Evolutionary conservation across 495 filamentous ascomycete species (phyloP), one percentile per base, ranked within the genome.

Genomic region (Staphylotrichum longicolle): DNA sequence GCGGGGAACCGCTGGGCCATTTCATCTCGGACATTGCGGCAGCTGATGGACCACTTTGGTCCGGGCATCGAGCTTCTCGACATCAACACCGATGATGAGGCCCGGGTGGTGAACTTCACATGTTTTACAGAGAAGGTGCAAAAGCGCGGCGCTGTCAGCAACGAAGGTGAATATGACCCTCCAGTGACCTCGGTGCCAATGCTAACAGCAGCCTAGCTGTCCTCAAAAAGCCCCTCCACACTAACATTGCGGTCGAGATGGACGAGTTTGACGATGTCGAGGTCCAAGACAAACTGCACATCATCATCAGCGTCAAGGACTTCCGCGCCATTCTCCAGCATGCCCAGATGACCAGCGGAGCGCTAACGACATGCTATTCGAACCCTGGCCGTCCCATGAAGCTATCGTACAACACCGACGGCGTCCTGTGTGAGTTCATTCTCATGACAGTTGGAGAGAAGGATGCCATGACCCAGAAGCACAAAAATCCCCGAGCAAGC

Each of bases 371-470:
- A n/a, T 78, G 76, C 50, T 98, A 94, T 68, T 95, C 91, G 7
- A 80, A 82, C 27, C 91, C 95, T 2, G 86, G 85, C 42, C 85
- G 85, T 34, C 94, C 94, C 3, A 82, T 98, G 71, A 93, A 96
- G 70, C 75, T 97, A 9, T 84, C 79, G 37, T 98, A 98, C 70
- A 78, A 79, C 7, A 75, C 75, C 33, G 85, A 90, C 53, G 94
- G 92, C 14, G 78, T 97, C 57, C 74, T 83, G 50, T 89, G 88
- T 61, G 90, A 96, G 57, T 97, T 95, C 68, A 93, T 93, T 14
- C 74, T 98, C 48, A 97, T 96, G 93, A 98, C 94, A 9, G 85
- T 89, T 37, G 91, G 92, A n/a, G 90, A 95, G 60, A 83, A 83
- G 63, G 76, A 78, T 39, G 73, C 72, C 54, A 64, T 71, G 8